Evolutionary conservation across 768 basidiomycete species (phyloP).

Genomic region (Lentinula sp.): DNA sequence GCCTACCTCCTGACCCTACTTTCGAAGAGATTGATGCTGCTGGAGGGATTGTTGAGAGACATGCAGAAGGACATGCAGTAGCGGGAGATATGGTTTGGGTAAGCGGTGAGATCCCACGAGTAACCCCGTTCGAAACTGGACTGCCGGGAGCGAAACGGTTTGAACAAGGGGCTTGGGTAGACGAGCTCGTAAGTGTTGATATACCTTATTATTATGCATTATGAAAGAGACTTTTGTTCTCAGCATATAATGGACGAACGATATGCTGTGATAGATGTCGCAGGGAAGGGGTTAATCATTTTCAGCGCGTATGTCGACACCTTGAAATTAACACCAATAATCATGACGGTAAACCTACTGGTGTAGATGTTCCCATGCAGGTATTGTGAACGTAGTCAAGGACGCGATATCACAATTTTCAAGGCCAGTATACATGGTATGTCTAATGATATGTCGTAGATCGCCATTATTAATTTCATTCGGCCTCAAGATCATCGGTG

Average conservation of each 20-base stretch:
- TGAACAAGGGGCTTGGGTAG: constrained; percentile 21
- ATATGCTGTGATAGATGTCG: constrained; percentile 70
- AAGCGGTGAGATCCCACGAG: constrained; percentile 75
- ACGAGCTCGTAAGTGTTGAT: constrained; percentile 35
- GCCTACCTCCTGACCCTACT: constrained; percentile 65
- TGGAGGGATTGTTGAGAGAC: constrained; percentile 52
- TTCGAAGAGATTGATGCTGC: constrained; percentile 55
- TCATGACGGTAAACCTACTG: background rate
- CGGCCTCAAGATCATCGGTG: constrained; percentile 58
- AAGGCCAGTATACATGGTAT: constrained; percentile 73
- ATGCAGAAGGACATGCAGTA: constrained; percentile 57
- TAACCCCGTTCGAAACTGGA: constrained; percentile 64
- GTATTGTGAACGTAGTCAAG: constrained; percentile 77
- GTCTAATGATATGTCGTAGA: background rate
- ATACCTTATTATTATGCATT: constrained; percentile 32
- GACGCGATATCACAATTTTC: constrained; percentile 58
- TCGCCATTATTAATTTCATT: background rate
- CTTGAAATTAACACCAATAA: background rate
- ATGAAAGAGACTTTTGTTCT: background rate
- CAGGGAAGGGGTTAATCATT: constrained; percentile 75
- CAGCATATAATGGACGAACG: constrained; percentile 82
- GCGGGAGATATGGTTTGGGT: constrained; percentile 62
- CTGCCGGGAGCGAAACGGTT: constrained; percentile 65
- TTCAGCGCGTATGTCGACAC: constrained; percentile 67
- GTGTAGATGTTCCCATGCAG: constrained; percentile 66